Evolutionary conservation across 1,139 yeast species (phyloP).

Genomic region (Blastobotrys elegans): DNA sequence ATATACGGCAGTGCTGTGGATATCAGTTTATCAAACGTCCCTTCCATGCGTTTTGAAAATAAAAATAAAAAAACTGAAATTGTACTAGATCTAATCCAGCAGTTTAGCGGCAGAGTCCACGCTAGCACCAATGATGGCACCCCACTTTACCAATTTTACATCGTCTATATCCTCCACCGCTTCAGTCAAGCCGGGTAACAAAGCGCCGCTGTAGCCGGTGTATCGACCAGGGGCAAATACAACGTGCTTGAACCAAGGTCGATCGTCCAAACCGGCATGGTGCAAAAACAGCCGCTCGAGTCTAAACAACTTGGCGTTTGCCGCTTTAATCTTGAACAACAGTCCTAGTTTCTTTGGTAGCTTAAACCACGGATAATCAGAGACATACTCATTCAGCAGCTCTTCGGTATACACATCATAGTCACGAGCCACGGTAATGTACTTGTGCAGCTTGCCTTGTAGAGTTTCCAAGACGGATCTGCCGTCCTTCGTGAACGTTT

Average conservation of each 20-base stretch:
- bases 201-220: conserved; percentile 83
- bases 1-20: no score
- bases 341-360: conserved; percentile 29
- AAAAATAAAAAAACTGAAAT: no score
- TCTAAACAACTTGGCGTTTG: conserved; percentile 33
- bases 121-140: conserved; percentile 40
- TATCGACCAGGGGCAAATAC: conserved; percentile 79
- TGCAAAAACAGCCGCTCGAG: conserved; percentile 62
- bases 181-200: conserved; percentile 74
- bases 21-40: no score
- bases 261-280: conserved; percentile 55
- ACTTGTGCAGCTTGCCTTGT: conserved; percentile 23
- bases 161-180: conserved; percentile 67
- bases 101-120: conserved; percentile 33
- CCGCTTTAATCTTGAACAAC: conserved; percentile 29
- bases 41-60: no score
- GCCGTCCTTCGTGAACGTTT: background rate
- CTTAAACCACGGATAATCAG: conserved; percentile 34
- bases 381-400: conserved; percentile 28
- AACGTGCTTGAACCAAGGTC: conserved; percentile 86
- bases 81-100: background rate
- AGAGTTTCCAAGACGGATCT: conserved; percentile 19
- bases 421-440: conserved; percentile 22
- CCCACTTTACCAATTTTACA: conserved; percentile 52
- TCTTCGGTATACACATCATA: conserved; percentile 30